These are phyloP conservation scores for Mesembryanthemum crystallinum DNA, from an alignment of 148 eudicot species.

Conservation along the genomic window DNA sequence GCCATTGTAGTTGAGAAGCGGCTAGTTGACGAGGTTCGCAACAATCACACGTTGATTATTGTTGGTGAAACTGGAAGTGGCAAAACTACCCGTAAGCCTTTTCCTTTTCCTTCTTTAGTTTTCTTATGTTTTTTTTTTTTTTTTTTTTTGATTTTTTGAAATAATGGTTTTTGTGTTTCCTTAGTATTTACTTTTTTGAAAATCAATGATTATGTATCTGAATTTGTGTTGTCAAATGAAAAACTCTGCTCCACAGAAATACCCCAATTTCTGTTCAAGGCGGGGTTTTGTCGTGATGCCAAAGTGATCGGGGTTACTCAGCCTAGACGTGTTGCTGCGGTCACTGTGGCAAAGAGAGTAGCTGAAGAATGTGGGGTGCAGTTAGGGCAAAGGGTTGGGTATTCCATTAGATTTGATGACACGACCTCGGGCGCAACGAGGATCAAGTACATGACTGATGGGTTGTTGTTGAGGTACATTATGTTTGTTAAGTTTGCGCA, in stretches of 20 bases:
- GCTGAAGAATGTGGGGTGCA: constrained; percentile 89
- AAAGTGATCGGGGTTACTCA: constrained; percentile 85
- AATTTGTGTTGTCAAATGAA: constrained; percentile 6
- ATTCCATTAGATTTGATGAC: constrained; percentile 90
- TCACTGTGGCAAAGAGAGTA: constrained; percentile 91
- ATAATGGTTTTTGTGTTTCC: neutral
- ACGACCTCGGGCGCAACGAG: constrained; percentile 73
- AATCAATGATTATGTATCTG: neutral
- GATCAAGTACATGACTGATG: constrained; percentile 99
- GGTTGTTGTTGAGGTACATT: constrained; percentile 73
- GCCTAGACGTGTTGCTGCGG: constrained; percentile 97
- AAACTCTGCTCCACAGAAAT: constrained; percentile 42
- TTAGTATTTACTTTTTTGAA: neutral
- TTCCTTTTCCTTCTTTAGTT: neutral
- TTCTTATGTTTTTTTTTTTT: no score
- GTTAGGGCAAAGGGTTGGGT: constrained; percentile 84
- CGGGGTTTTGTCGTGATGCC: constrained; percentile 71
- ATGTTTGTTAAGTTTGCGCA: neutral
- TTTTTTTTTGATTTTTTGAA: no score
- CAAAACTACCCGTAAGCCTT: constrained; percentile 89
- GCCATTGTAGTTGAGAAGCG: constrained; percentile 59
- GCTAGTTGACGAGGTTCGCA: constrained; percentile 67
- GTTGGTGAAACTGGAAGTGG: constrained; percentile 99
- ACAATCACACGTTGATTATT: constrained; percentile 66
- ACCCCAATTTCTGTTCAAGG: constrained; percentile 74